Conservation (phyloP, 2,329 filamentous ascomycete species). For the Polytolypa hystricis region DNA sequence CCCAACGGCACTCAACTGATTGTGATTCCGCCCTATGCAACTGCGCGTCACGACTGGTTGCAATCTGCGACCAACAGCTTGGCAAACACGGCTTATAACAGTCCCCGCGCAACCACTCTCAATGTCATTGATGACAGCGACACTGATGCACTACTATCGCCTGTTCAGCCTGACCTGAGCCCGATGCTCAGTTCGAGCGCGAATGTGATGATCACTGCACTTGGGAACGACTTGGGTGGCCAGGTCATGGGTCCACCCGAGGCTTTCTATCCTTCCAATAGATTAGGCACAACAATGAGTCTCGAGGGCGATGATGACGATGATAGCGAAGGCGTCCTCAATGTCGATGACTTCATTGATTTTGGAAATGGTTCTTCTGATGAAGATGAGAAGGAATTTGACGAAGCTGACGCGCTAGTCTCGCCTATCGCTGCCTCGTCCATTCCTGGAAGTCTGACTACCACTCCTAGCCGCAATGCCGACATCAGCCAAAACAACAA, state of each 20-base stretch:
- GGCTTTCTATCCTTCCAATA: slow-evolving; percentile 61
- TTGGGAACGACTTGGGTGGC: slow-evolving; percentile 43
- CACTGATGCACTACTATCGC: slow-evolving; percentile 30
- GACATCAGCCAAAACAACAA: slow-evolving; percentile 15
- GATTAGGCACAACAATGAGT: slow-evolving; percentile 42
- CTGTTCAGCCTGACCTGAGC: slow-evolving; percentile 26
- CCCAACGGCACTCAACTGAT: slow-evolving; percentile 38
- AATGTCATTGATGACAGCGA: slow-evolving; percentile 35
- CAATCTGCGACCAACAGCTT: slow-evolving; percentile 32
- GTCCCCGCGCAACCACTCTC: slow-evolving; percentile 29
- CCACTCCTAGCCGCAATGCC: slow-evolving; percentile 24
- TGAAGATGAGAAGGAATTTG: slow-evolving; percentile 44
- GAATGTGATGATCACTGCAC: slow-evolving; percentile 68
- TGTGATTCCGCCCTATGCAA: slow-evolving; percentile 37
- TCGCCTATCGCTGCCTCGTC: slow-evolving; percentile 40
- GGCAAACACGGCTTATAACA: slow-evolving; percentile 32
- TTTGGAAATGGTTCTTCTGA: slow-evolving; percentile 51
- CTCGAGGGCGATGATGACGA: slow-evolving; percentile 56
- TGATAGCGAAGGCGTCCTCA: slow-evolving; percentile 49
- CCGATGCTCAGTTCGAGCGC: slow-evolving; percentile 57
- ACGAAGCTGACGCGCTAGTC: slow-evolving; percentile 31
- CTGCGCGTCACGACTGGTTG: slow-evolving; percentile 36
- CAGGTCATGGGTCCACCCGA: slow-evolving; percentile 63
- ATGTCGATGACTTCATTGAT: slow-evolving; percentile 62
- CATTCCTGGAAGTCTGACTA: slow-evolving; percentile 19